Evolutionary conservation across 768 basidiomycete species (phyloP), one percentile per base, ranked within the genome.

Genomic region (Pleurotus giganteus): DNA sequence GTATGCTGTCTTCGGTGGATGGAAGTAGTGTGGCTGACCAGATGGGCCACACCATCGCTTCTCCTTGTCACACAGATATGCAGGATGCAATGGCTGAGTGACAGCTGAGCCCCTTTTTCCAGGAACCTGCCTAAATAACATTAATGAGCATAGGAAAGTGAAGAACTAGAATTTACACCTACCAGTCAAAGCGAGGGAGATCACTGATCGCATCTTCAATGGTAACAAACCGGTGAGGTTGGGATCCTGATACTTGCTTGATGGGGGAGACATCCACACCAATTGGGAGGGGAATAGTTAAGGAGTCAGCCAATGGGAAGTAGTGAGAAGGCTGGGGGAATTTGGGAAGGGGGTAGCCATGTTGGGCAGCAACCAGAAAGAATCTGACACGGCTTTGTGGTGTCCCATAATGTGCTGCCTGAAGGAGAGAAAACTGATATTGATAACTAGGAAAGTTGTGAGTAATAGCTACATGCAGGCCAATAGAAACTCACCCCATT

Each of bases 151-250:
- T 52, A 19, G 15, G 43, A 37, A 19, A n/a, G 15, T 32, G 43
- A 34, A 36, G 11, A 52, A 47, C 17, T 17, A 11, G 11, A 41
- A 41, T 41, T 8, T 32, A 42, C 17, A 57, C 73, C 7, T 63
- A 89, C 91, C 89, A 92, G 54, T 93, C 86, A 65, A 86, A 93
- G 3, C 67, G 75, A 2, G 81, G 83, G 7, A 93, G 71, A 64
- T 93, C 91, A 2, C 77, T 71, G 46, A 92, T 89, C 1, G 90
- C 88, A 63, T 91, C 89, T 19, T 80, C 77, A 37, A 91, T 78
- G 0, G 82, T 80, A 19, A 91, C 81, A 58, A 73, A 73, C 6
- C 70, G 72, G 63, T 85, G 82, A 0, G 80, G 78, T 1, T 84
- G 84, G 1, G 74, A 75, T 0, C 89, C 88, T 19, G 60, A 56